Evolutionary conservation across 257 asterid genomes (phyloP), one percentile per base, ranked within the genome.

Genomic region (Solanum piurae): DNA sequence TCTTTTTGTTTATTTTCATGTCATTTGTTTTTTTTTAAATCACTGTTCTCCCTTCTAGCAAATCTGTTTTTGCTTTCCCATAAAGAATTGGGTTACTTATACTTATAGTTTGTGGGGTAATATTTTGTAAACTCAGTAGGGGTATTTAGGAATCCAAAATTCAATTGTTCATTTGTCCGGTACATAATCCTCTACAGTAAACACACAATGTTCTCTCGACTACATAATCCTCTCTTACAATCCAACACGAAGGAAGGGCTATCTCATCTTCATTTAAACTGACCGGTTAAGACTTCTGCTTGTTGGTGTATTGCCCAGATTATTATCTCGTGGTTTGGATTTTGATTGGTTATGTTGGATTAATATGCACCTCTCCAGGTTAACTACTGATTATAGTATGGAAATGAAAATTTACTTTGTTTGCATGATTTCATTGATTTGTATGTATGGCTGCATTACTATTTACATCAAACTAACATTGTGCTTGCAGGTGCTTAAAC

Each of bases 401-500:
- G 85, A 46, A 27, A 29, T 80, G 12, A 13, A 25, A 77, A 25
- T 13, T 7, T 16, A 76, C 83, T 76, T 40, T 40, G 27, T 52
- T n/a, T 29, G 31, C 69, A 49, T 80, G 6, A 9, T 49, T 80
- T 80, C 42, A 46, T 79, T 44, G 85, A 0, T 46, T 79, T 46
- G 3, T 44, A 79, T 77, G 23, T 77, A 25, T 79, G 10, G 58
- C 38, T 16, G 16, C 16, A 44, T 80, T 80, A 0, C 25, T 29
- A 52, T 8, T 18, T 0, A 44, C 60, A 49, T 82, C 85, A 82
- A 80, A 29, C 29, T 5, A 49, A 82, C 69, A 79, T 62, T 33
- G n/a, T 71, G 42, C 60, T 71, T 83, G 64, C 89, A 92, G 94
- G 94, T 92, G 34, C 73, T 92, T 38, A 89, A 86, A 91, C 94